Base-by-base conservation (phyloP, 495 filamentous ascomycete genomes). In the Penicillium maclennaniae region DNA sequence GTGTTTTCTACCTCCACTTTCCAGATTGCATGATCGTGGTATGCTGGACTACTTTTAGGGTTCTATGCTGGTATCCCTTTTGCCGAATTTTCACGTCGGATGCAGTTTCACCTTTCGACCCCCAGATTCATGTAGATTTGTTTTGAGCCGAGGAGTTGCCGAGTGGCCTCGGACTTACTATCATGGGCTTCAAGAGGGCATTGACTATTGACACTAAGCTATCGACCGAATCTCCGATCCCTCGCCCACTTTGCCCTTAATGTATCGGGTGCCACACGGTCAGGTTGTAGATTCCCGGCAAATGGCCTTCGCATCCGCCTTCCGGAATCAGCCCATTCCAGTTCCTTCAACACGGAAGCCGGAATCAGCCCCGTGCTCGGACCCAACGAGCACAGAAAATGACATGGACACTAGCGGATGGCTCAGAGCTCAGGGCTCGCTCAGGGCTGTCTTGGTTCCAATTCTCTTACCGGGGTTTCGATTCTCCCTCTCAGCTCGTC, bases 401-500 rank as follows among this genome's bases (percentile, higher is more conserved):
- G 5, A 23, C 23, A 23, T 23, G 23, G 23, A 23, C 2, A 23
- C 5, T 5, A 23, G n/a, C 23, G 23, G 23, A n/a, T n/a, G n/a
- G 23, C 23, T 23, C 23, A 23, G 23, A 5, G 23, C 23, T 23
- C 23, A 23, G 23, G 23, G 23, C 31, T 34, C 31, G 20, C 16
- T 36, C 45, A 12, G 20, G 19, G 19, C 31, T 12, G 31, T 12
- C 4, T 34, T 34, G 10, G 14, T 34, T 34, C 10, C 14, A 14
- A 9, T 1, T 5, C 23, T 23, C 23, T 23, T 23, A 23, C 5
- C 23, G 5, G 23, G 2, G 23, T 23, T 5, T 23, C 14, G 17
- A 19, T 37, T 17, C 9, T 38, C 31, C 3, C 51, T 43, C 50
- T 46, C 42, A 37, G 17, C 25, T 6, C 38, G 52, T 45, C 56